These are phyloP conservation scores for Hyphopichia wangnamkhiaoensis DNA, from an alignment of 1,139 yeast species.

Conservation along the genomic window DNA sequence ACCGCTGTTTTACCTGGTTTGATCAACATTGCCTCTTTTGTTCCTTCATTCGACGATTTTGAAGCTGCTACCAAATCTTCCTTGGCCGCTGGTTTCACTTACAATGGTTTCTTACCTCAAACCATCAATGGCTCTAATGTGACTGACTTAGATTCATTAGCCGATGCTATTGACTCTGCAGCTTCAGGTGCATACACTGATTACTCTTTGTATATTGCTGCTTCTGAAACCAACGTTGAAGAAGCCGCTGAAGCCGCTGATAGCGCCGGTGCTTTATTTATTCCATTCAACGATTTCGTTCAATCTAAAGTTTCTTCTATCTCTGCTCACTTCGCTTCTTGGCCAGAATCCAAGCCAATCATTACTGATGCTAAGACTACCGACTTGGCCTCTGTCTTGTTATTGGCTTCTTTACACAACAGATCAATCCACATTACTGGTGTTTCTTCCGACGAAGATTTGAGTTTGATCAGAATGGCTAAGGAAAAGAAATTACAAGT, in stretches of 20 bases:
- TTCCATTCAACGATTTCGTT: conserved; percentile 77
- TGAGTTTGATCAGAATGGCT: conserved; percentile 81
- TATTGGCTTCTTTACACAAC: conserved; percentile 85
- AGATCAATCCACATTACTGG: conserved; percentile 89
- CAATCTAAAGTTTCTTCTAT: conserved; percentile 72
- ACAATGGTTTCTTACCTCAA: conserved; percentile 77
- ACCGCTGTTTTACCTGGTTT: conserved; percentile 85
- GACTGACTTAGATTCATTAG: conserved; percentile 64
- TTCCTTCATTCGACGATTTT: conserved; percentile 67
- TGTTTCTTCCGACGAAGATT: conserved; percentile 78
- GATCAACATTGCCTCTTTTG: conserved; percentile 77
- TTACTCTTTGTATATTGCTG: conserved; percentile 81
- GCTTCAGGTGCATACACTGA: conserved; percentile 72
- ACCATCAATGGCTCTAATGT: conserved; percentile 63
- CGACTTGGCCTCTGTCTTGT: conserved; percentile 84
- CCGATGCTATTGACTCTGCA: conserved; percentile 61
- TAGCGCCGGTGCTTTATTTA: conserved; percentile 74
- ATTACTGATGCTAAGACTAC: conserved; percentile 92
- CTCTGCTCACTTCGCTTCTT: conserved; percentile 74
- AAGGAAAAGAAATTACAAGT: conserved; percentile 80
- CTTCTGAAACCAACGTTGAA: conserved; percentile 66
- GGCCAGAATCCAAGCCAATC: conserved; percentile 87
- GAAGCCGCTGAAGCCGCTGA: conserved; percentile 64
- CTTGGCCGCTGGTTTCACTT: conserved; percentile 86
- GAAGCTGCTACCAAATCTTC: conserved; percentile 71